Percentiles rank a stretch among this genome's conserved stretches.
phyloP scores from a whole-genome alignment of 2,329 filamentous ascomycete species.

The Magnaporthiopsis rhizophila region DNA sequence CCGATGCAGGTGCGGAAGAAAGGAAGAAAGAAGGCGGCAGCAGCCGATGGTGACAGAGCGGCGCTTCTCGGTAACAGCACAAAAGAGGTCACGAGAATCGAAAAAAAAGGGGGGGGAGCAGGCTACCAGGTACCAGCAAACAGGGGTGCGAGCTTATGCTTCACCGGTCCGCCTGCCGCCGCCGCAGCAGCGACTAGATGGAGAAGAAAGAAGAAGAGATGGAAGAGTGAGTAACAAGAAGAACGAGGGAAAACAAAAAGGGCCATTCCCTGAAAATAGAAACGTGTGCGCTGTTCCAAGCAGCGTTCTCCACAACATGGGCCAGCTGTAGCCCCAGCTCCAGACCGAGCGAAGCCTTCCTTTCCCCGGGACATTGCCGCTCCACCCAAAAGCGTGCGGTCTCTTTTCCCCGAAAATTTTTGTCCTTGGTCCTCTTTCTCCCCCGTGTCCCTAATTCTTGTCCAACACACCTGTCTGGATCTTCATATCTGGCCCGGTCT shows the following conservation, averaged over 20 bases:
- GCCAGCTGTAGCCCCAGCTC: neutral
- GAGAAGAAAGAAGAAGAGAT: neutral
- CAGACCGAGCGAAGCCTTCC: neutral
- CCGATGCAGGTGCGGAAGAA: neutral
- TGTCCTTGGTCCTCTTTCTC: neutral
- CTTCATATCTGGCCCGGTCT: neutral
- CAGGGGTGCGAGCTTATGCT: neutral
- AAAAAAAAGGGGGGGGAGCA: neutral
- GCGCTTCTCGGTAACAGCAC: neutral
- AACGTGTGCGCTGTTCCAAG: neutral
- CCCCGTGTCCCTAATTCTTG: neutral
- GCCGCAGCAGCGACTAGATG: neutral
- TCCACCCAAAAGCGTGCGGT: neutral
- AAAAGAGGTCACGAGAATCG: neutral
- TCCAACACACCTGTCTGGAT: no score
- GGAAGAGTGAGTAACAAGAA: neutral
- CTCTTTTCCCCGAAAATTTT: neutral
- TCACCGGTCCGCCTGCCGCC: neutral
- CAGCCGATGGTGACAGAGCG: neutral
- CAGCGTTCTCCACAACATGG: neutral
- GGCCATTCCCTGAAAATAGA: neutral
- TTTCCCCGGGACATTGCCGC: neutral
- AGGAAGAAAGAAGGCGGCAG: neutral
- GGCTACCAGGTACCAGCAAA: neutral
- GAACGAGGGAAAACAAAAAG: neutral